phyloP scores from a whole-genome alignment of 805 yeast genomes.

The Hermanozyma aechmeae region DNA sequence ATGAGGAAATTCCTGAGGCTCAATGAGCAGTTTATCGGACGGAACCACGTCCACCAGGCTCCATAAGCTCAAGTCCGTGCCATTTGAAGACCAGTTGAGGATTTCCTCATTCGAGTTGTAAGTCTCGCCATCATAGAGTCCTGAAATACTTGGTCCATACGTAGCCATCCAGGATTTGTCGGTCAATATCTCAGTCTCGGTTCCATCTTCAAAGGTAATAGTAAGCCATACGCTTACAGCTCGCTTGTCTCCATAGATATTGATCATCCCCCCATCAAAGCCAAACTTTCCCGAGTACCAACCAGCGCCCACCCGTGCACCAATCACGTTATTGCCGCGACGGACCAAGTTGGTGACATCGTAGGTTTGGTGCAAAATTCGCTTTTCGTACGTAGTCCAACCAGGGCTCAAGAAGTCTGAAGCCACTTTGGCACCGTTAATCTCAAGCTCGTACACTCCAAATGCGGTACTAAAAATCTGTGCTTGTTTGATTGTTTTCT shows the following conservation, averaged over 20 bases:
- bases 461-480: conserved; percentile 11
- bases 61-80: conserved; percentile 2
- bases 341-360: conserved; percentile 11
- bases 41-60: conserved; percentile 8
- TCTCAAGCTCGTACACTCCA: conserved; percentile 13
- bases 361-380: conserved; percentile 11
- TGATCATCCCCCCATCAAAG: conserved; percentile 13
- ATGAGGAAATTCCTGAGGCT: no score
- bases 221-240: conserved; percentile 10
- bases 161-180: conserved; percentile 10
- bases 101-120: conserved; percentile 12
- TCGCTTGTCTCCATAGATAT: conserved; percentile 11
- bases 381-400: conserved; percentile 14
- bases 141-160: conserved; percentile 9
- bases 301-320: conserved; percentile 15
- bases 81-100: conserved; percentile 7
- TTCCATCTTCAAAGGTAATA: conserved; percentile 8
- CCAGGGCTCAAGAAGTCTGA: conserved; percentile 13
- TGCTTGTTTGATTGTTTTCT: no score
- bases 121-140: conserved; percentile 14
- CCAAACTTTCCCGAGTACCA: conserved; percentile 16
- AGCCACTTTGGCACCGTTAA: conserved; percentile 11
- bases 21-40: no score
- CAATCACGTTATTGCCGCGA: no score
- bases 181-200: conserved; percentile 5